Conservation (phyloP, 371 early-diverging fungal genomes). For the Umbelopsis sp. region DNA sequence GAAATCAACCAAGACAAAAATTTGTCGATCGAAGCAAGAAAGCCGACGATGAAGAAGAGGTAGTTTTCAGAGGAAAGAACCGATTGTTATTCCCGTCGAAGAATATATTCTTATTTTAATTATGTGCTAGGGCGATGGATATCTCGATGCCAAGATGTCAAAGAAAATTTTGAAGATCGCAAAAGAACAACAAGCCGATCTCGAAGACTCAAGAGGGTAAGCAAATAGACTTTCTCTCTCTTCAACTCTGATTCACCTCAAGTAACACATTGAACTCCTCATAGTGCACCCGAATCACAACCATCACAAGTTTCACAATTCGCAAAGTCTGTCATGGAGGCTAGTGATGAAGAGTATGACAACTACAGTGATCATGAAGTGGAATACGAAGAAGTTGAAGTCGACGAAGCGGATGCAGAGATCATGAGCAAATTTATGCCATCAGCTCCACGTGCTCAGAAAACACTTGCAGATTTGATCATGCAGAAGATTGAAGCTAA, state of each 20-base stretch:
- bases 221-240: not conserved
- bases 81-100: not conserved
- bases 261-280: not conserved
- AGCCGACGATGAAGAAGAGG: slow-evolving; percentile 58
- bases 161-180: slow-evolving; percentile 87
- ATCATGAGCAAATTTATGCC: slow-evolving; percentile 89
- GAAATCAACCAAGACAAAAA: slow-evolving; percentile 60
- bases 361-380: slow-evolving; percentile 58
- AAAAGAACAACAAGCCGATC: slow-evolving; percentile 90
- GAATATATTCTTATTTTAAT: not conserved
- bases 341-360: slow-evolving; percentile 57
- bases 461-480: slow-evolving; percentile 92
- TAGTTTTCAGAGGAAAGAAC: slow-evolving; percentile 21
- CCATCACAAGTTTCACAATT: slow-evolving; percentile 12
- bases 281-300: not conserved
- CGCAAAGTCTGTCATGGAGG: slow-evolving; percentile 29
- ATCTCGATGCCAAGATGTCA: slow-evolving; percentile 89
- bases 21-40: slow-evolving; percentile 60
- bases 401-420: slow-evolving; percentile 77
- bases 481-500: slow-evolving; percentile 90
- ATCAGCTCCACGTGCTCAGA: slow-evolving; percentile 77
- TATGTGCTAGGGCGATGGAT: slow-evolving; percentile 47
- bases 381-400: slow-evolving; percentile 61
- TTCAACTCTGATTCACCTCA: not conserved
- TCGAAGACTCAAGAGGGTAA: slow-evolving; percentile 46